Evolutionary conservation across 148 eudicot species (phyloP), one percentile per base, ranked within the genome.

Genomic region (Camellia sinensis): DNA sequence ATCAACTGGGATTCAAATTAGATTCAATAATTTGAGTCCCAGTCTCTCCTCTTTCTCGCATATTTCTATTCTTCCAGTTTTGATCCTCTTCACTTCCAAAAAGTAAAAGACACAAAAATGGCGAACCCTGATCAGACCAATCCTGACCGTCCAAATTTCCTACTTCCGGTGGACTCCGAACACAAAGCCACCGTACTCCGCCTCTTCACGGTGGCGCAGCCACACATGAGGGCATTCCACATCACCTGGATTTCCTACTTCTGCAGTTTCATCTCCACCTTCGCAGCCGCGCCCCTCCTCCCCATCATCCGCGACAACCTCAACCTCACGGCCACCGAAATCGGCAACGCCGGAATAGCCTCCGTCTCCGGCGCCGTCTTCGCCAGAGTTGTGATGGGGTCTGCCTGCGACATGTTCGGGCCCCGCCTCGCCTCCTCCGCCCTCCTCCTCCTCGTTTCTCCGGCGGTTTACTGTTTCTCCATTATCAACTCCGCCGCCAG

Each of bases 141-240:
- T 53, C 54, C 80, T 6, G 78, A 50, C 5, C 19, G 70, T 21
- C 67, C 50, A 19, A 84, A 83, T 37, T 91, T 91, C 62, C 66
- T 84, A 1, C 76, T 87, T 13, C 92, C 95, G 0, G 94, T 91
- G 7, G 99, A 95, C 81, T 83, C 90, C 11, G 94, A 93, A 54
- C 84, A 89, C 84, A 93, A 89, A 73, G 88, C 99, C 5, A 92
- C 92, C 10, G 83, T 64, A 7, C 87, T 95, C 82, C 78, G 86
- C 8, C 6, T 91, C 2, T 67, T 83, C 65, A 93, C 97, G 1
- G n/a, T 86, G 0, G 88, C 97, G 17, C 80, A 84, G 3, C 99
- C 99, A 22, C 99, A 93, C 81, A 92, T 93, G 97, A 82, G 89
- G 3, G 93, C 99, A 0, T 95, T 95, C 67, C 97, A 95, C 69